phyloP scores from a whole-genome alignment of 441 rosid species.

The Viola pubescens region DNA sequence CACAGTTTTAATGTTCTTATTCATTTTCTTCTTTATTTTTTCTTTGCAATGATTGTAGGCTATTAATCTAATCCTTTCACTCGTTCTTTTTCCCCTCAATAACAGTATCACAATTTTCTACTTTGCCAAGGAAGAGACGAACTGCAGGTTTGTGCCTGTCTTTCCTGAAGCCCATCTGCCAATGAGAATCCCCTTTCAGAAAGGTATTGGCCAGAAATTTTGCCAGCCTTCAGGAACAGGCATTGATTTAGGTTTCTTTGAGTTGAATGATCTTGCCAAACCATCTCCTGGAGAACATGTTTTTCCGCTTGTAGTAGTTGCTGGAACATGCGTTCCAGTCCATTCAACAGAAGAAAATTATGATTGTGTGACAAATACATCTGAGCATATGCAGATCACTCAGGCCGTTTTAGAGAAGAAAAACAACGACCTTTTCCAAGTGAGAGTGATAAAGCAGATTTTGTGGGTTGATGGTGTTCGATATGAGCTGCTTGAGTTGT shows the following conservation, averaged over 20 bases:
- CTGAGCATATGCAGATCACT: slow-evolving; percentile 70
- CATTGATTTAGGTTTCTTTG: slow-evolving; percentile 73
- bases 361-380: slow-evolving; percentile 28
- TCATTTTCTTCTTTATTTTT: background rate
- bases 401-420: slow-evolving; percentile 81
- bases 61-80: slow-evolving; percentile 1
- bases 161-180: slow-evolving; percentile 64
- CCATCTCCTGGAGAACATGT: slow-evolving; percentile 68
- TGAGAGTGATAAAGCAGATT: slow-evolving; percentile 66
- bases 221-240: slow-evolving; percentile 81
- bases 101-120: slow-evolving; percentile 71
- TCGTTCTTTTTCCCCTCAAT: slow-evolving; percentile 11
- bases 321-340: slow-evolving; percentile 44
- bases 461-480: slow-evolving; percentile 80
- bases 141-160: slow-evolving; percentile 61
- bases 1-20: background rate
- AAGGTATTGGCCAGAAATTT: slow-evolving; percentile 74
- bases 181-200: slow-evolving; percentile 49
- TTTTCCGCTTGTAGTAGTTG: slow-evolving; percentile 84
- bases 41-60: background rate
- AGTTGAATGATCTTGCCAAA: slow-evolving; percentile 69
- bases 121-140: slow-evolving; percentile 76
- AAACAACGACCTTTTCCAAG: slow-evolving; percentile 45
- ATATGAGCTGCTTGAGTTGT: slow-evolving; percentile 77
- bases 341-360: slow-evolving; percentile 23